Evolutionary conservation across 345 rosid species (phyloP), one percentile per base, ranked within the genome.

Genomic region (Hypericum perforatum): DNA sequence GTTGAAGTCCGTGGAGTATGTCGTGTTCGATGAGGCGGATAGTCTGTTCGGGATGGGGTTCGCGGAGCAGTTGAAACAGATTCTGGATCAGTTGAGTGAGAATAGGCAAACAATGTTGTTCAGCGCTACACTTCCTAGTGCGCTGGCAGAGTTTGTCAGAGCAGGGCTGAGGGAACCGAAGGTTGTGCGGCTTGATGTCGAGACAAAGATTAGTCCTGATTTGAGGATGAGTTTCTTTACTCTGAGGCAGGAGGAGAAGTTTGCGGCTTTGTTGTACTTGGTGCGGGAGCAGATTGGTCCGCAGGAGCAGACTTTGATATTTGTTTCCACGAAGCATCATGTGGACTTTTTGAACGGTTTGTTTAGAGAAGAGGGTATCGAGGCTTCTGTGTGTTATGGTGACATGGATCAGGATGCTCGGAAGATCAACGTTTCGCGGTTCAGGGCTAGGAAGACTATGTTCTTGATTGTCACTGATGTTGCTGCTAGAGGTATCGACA

Each of bases 381-480:
- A 74, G 55, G 80, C 96, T 41, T 88, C 96, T 65, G 86, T 92
- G 6, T 88, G 96, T 62, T 92, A 92, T 58, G 96, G 98, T 65
- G 98, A 88, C 61, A 92, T 92, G 98, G 98, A 88, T 68, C 94
- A 76, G 70, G 98, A 88, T 64, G 98, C 98, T 39, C 89, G 95
- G 16, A 88, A 88, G 75, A 92, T 88, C 60, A 84, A 85, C 37
- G 59, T 92, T 52, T 81, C 98, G 0, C 81, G 80, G 82, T 92
- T 92, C 57, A 78, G 98, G 72, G 72, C 89, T 8, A 77, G 85
- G 58, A 92, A 73, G 76, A 83, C 95, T 22, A 88, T 77, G 98
- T 37, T 88, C 72, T 69, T 92, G 67, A 73, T 92, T 68, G 98
- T 92, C 57, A 92, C 95, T 2, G 98, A 92, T 74, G 77, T 92